Evolutionary conservation across 768 basidiomycete species (phyloP).

Genomic region (Boletus rufocinnamomeus): DNA sequence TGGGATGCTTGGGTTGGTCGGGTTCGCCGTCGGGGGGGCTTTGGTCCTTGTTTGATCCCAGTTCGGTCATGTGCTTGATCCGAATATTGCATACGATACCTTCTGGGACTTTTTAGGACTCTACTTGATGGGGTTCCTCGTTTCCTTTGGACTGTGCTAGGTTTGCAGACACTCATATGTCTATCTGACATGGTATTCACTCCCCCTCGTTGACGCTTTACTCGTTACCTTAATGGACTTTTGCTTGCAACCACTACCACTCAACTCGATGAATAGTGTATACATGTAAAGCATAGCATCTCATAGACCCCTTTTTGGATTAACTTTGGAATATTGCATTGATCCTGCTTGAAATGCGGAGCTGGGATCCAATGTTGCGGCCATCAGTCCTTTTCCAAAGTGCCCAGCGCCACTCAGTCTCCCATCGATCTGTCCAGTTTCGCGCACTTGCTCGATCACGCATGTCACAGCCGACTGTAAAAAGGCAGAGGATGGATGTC

Average conservation of each 20-base stretch:
- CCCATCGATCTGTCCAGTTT: slow-evolving; percentile 1
- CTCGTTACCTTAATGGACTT: slow-evolving; percentile 26
- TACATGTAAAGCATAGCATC: slow-evolving; percentile 25
- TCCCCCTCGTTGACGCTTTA: slow-evolving; percentile 31
- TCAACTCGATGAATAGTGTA: slow-evolving; percentile 21
- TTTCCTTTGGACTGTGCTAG: slow-evolving; percentile 22
- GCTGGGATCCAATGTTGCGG: background rate
- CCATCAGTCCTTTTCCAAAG: background rate
- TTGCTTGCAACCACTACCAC: slow-evolving; percentile 16
- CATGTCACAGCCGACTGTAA: slow-evolving; percentile 35
- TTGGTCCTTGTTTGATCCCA: slow-evolving; percentile 45
- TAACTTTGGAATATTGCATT: background rate
- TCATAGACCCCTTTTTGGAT: slow-evolving; percentile 16
- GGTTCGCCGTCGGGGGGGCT: slow-evolving; percentile 50
- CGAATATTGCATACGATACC: slow-evolving; percentile 12
- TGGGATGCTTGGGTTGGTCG: slow-evolving; percentile 45
- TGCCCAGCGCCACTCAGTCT: background rate
- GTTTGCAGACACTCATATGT: slow-evolving; percentile 23
- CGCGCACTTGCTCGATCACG: background rate
- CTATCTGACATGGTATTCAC: slow-evolving; percentile 22
- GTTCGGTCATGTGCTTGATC: slow-evolving; percentile 7
- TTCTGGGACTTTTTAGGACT: slow-evolving; percentile 10
- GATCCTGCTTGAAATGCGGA: background rate
- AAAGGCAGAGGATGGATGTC: slow-evolving; percentile 47
- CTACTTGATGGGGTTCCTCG: slow-evolving; percentile 16